phyloP scores from a whole-genome alignment of 2,329 filamentous ascomycete genomes.

The Diplodia scrobiculata region DNA sequence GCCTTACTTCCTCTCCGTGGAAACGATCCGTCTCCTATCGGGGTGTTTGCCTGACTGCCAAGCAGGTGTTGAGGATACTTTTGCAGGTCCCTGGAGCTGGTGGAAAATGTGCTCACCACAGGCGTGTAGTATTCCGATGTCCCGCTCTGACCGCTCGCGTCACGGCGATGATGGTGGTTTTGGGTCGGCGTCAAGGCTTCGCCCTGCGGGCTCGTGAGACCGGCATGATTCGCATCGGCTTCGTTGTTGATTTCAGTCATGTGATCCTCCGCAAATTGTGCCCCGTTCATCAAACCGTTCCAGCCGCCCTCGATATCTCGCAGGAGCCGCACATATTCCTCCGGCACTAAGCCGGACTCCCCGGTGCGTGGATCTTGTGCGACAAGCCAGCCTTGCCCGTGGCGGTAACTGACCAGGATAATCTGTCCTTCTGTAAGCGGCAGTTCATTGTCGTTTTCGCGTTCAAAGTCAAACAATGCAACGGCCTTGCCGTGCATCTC shows the following conservation, averaged over 20 bases:
- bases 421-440: conserved; percentile 91
- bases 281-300: conserved; percentile 47
- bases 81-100: conserved; percentile 55
- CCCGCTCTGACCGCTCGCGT: conserved; percentile 26
- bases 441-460: conserved; percentile 95
- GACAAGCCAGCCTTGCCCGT: conserved; percentile 96
- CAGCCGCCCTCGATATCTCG: conserved; percentile 91
- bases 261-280: conserved; percentile 5
- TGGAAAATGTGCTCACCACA: conserved; percentile 56
- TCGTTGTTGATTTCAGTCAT: conserved; percentile 10
- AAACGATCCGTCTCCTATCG: conserved; percentile 21
- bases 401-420: conserved; percentile 92
- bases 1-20: conserved; percentile 26
- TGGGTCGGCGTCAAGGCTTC: conserved; percentile 48
- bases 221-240: conserved; percentile 32
- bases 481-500: conserved; percentile 97
- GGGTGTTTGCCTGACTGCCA: conserved; percentile 32
- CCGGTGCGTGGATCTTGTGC: conserved; percentile 92
- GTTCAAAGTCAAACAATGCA: conserved; percentile 89
- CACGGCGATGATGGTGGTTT: conserved; percentile 38
- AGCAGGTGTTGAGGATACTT: conserved; percentile 50
- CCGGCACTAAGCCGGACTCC: conserved; percentile 91
- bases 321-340: conserved; percentile 91
- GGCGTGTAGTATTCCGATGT: conserved; percentile 43
- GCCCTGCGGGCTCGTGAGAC: conserved; percentile 41